Evolutionary conservation across 345 rosid genomes (phyloP).

Genomic region (Erucastrum elatum): DNA sequence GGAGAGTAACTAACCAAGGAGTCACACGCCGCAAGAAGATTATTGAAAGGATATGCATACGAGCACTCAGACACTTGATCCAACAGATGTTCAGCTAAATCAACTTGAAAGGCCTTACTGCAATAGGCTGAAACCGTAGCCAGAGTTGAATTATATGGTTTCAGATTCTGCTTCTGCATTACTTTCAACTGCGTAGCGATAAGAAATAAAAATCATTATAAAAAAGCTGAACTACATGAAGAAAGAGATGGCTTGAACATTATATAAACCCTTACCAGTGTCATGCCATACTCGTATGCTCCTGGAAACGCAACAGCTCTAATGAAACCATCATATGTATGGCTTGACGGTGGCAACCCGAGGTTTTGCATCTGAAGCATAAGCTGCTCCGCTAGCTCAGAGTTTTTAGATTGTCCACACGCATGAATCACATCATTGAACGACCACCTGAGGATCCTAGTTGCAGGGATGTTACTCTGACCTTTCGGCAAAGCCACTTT

Average conservation of each 20-base stretch:
- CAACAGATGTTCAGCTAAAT: slow-evolving; percentile 74
- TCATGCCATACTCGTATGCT: slow-evolving; percentile 55
- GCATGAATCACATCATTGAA: slow-evolving; percentile 61
- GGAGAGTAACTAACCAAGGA: slow-evolving; percentile 50
- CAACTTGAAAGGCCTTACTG: slow-evolving; percentile 67
- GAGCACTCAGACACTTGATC: slow-evolving; percentile 51
- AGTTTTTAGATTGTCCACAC: slow-evolving; percentile 59
- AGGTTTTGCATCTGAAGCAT: slow-evolving; percentile 79
- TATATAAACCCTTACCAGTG: slow-evolving; percentile 51
- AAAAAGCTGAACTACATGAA: not conserved
- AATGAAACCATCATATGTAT: slow-evolving; percentile 62
- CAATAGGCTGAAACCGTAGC: slow-evolving; percentile 61
- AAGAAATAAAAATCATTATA: not conserved
- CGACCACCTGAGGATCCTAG: slow-evolving; percentile 52
- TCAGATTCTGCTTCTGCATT: slow-evolving; percentile 67
- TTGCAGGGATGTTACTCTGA: slow-evolving; percentile 27
- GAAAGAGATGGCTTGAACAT: slow-evolving; percentile 6
- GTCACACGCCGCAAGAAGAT: slow-evolving; percentile 67
- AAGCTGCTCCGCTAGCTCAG: slow-evolving; percentile 66
- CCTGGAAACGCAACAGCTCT: slow-evolving; percentile 56
- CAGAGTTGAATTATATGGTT: slow-evolving; percentile 64
- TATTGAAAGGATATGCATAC: slow-evolving; percentile 56
- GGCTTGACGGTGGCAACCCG: slow-evolving; percentile 66
- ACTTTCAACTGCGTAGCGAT: slow-evolving; percentile 55
- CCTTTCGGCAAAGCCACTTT: slow-evolving; percentile 27